These are phyloP conservation scores for Rhynchospora pubera DNA, from an alignment of 176 grass and related monocot genomes.

Conservation along the genomic window DNA sequence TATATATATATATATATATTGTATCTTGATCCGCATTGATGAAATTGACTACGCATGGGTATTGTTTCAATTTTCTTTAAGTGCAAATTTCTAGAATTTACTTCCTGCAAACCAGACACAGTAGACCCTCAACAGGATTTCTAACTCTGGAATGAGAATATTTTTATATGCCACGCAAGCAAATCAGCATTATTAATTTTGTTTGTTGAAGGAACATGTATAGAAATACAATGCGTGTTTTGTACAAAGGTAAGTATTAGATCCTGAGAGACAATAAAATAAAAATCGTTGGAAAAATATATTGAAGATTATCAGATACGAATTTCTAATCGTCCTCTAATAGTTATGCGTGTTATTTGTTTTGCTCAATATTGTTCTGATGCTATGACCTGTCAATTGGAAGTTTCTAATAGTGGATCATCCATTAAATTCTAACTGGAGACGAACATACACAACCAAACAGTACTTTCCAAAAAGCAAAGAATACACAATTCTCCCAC, in stretches of 20 bases:
- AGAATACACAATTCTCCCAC: slow-evolving; percentile 16
- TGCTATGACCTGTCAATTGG: too few species aligned
- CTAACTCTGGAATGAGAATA: not conserved
- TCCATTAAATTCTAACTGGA: not conserved
- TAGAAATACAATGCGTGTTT: not conserved
- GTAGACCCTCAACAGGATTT: not conserved
- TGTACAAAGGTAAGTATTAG: not conserved
- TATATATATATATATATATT: too few species aligned
- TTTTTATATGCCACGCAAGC: not conserved
- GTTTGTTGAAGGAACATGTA: not conserved
- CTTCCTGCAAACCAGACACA: not conserved
- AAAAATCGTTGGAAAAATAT: not conserved
- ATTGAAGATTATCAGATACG: not conserved
- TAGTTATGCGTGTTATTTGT: not conserved
- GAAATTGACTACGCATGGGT: not conserved
- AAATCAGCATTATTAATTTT: not conserved
- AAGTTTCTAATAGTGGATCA: not conserved
- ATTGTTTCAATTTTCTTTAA: not conserved
- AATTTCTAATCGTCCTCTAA: not conserved
- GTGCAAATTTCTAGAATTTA: not conserved
- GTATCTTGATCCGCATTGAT: not conserved
- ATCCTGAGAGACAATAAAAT: not conserved
- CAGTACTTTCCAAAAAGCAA: slow-evolving; percentile 2
- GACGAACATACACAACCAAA: slow-evolving; percentile 9
- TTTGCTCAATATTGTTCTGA: too few species aligned